Evolutionary conservation across 2,329 filamentous ascomycete genomes (phyloP), one percentile per base, ranked within the genome.

Genomic region (Torrubiellomyces zombiae): DNA sequence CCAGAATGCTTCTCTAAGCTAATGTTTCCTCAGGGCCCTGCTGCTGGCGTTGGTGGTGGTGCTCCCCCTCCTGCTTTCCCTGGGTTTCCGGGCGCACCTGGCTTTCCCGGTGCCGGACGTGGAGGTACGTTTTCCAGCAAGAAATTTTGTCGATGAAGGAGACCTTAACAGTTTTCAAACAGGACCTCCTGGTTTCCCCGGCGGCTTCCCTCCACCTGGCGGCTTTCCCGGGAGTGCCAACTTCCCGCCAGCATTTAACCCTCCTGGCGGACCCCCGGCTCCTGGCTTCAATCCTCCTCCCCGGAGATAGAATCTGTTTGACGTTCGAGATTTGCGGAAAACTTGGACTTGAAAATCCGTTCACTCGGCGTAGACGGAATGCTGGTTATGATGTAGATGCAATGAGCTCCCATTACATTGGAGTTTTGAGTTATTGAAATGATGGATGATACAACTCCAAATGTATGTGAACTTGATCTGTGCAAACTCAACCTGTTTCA

Each of bases 41-140:
- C 81, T 52, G 75, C 78, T 44, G 86, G 85, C 46, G 76, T 93
- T 45, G 86, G 82, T 42, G 76, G 73, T 31, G 77, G 51, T 18
- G 55, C 49, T 29, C 76, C 77, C 24, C 76, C 78, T 38, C 66
- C 60, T 32, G 61, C 62, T 35, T 63, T 69, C 43, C 58, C 60
- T 33, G 51, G 60, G 14, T 55, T 63, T 42, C 60, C 63, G 22
- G 52, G 69, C 49, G 64, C 51, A 38, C 50, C 52, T 35, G 44
- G 48, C 11, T 53, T 55, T 33, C 44, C 47, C 27, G 45, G 51
- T 37, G 62, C 60, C 28, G 56, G 63, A 38, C 60, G 64, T 40
- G 64, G 60, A 37, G 63, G 65, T 70, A 52, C 46, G 64, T 61
- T 28, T 24, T 24, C 24, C 16, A 29, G 27, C 32, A 23, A 15